phyloP scores from a whole-genome alignment of 495 filamentous ascomycete species.

The Neurospora africana region DNA sequence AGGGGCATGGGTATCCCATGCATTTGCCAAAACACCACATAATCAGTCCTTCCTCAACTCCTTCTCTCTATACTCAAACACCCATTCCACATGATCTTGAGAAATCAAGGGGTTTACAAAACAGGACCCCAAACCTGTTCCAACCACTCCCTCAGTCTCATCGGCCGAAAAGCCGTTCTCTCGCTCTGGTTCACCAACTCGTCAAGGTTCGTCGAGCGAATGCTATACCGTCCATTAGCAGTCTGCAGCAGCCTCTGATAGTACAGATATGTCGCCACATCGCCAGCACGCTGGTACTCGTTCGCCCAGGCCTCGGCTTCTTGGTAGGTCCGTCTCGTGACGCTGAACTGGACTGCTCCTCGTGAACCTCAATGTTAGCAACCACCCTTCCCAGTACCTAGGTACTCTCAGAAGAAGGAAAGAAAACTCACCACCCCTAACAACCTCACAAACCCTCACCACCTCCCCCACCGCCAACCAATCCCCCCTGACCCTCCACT shows the following conservation, averaged over 20 bases:
- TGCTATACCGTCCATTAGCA: constrained; percentile 40
- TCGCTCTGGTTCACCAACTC: constrained; percentile 28
- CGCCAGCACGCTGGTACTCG: constrained; percentile 26
- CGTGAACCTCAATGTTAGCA: constrained; percentile 5
- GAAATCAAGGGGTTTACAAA: background rate
- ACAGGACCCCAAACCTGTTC: constrained; percentile 32
- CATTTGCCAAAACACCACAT: background rate
- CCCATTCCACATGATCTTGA: no score
- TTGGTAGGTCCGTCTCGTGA: constrained; percentile 28
- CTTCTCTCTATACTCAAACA: background rate
- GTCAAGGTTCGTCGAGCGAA: constrained; percentile 36
- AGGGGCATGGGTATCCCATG: background rate
- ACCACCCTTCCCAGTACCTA: no score
- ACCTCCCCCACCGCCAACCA: constrained; percentile 44
- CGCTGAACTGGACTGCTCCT: constrained; percentile 27
- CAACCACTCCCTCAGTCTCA: constrained; percentile 39
- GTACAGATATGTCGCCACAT: constrained; percentile 26
- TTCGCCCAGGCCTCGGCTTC: constrained; percentile 32
- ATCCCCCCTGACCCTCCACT: constrained; percentile 55
- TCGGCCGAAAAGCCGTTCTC: constrained; percentile 30
- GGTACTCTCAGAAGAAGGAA: no score
- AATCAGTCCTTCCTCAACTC: background rate
- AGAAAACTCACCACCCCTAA: constrained; percentile 27
- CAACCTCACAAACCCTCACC: constrained; percentile 32
- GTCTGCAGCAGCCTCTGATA: constrained; percentile 39